Base-by-base conservation (phyloP, 2,329 filamentous ascomycete genomes). In the Sporothrix variecibatus region DNA sequence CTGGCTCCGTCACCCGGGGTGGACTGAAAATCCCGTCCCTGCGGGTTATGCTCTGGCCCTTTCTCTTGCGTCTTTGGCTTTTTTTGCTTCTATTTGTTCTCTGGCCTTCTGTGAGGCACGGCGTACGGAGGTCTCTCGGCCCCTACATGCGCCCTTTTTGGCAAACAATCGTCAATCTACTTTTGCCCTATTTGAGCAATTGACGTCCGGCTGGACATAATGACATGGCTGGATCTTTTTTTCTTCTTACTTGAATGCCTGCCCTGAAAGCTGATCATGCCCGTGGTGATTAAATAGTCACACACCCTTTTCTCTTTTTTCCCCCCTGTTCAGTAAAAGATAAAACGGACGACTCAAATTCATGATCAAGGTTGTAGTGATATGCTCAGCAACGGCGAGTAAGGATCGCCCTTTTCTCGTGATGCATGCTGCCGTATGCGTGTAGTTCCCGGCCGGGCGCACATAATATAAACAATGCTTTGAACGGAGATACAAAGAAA, bases 91-190 rank as follows among this genome's bases (percentile, higher is more conserved):
- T 20, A 6, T 31, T 51, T 68, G 38, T 26, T 65, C 26, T 23
- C 20, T 20, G 15, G 56, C 4, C 11, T 60, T 60, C 58, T 40
- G 34, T 38, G 31, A 40, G 60, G 28, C 51, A 38, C 62, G 62
- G 62, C 65, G 65, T 34, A 51, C 65, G 65, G 65, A 68, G 17
- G 65, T 56, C 49, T 58, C 49, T 71, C 40, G 20, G 49, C 58
- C 34, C 31, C 51, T 20, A 20, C 9, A 11, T 58, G 68, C 49
- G 49, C n/a, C 8, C 51, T 26, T 43, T 43, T 43, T 43, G 40
- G 40, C 40, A 43, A 43, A 43, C 40, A 43, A 43, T 64, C 40
- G 9, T 34, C 43, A 9, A 7, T 34, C 43, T 28, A 43, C 9
- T 7, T 38, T 7, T 65, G 7, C 31, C 43, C 23, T 72, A 23